Percentiles rank a stretch among this genome's conserved stretches.
Conservation (phyloP, 139 green algal genomes). For the Monoraphidium neglectum region DNA sequence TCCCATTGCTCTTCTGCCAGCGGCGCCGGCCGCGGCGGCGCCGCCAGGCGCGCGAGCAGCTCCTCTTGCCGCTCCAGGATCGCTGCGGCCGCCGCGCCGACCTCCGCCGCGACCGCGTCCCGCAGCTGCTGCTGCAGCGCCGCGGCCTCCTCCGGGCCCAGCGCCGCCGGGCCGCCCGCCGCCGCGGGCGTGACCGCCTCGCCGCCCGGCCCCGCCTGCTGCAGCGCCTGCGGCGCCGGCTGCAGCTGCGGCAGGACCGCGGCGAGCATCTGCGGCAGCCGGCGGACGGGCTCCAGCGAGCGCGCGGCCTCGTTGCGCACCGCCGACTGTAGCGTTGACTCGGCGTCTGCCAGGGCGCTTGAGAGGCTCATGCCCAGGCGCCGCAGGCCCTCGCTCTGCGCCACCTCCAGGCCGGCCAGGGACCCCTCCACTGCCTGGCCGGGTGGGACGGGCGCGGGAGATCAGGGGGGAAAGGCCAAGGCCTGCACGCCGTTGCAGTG, state of each 20-base stretch:
- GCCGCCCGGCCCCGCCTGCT: no score
- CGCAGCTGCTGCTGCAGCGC: slow-evolving; percentile 19
- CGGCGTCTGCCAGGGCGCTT: slow-evolving; percentile 46
- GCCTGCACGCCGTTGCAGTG: neutral
- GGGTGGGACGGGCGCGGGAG: neutral
- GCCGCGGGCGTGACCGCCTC: no score
- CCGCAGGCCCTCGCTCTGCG: slow-evolving; percentile 45
- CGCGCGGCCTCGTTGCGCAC: slow-evolving; percentile 50
- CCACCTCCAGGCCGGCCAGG: slow-evolving; percentile 53
- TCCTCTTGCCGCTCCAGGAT: slow-evolving; percentile 31
- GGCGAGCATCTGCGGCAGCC: slow-evolving; percentile 45
- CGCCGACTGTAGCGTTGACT: slow-evolving; percentile 46
- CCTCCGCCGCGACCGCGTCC: slow-evolving; percentile 29
- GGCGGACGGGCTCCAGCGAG: slow-evolving; percentile 30
- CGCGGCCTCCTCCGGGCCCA: neutral
- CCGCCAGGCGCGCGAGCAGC: neutral
- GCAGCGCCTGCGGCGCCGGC: slow-evolving; percentile 15
- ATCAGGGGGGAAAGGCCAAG: no score
- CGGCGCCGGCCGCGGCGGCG: neutral
- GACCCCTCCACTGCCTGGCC: slow-evolving; percentile 54
- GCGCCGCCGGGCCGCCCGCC: neutral
- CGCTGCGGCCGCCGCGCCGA: slow-evolving; percentile 26
- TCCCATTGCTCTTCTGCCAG: slow-evolving; percentile 56
- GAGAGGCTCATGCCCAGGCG: slow-evolving; percentile 44
- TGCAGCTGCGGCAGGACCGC: slow-evolving; percentile 26